Evolutionary conservation across 768 basidiomycete genomes (phyloP).

Genomic region (Termitomyces sp.): DNA sequence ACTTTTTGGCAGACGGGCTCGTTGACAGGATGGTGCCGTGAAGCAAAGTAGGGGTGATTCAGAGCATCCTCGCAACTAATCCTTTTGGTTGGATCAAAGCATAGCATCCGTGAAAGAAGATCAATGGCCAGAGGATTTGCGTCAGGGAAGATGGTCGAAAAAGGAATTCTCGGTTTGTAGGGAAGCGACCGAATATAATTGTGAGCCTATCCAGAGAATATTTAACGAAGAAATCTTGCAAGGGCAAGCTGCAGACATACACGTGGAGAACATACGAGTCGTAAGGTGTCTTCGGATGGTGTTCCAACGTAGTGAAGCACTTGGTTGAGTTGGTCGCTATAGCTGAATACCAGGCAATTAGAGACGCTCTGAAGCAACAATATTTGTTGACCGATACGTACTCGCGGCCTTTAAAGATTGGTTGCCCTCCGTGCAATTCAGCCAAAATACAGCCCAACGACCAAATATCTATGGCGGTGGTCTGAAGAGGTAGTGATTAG

Average conservation of each 20-base stretch:
- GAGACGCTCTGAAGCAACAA: constrained; percentile 2
- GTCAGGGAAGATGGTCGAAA: constrained; percentile 85
- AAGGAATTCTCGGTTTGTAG: constrained; percentile 91
- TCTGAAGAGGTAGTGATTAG: constrained; percentile 34
- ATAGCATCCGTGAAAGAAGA: constrained; percentile 83
- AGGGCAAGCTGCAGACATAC: constrained; percentile 35
- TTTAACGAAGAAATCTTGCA: neutral
- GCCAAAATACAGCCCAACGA: constrained; percentile 94
- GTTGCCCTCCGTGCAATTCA: constrained; percentile 88
- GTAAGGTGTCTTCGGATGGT: constrained; percentile 91
- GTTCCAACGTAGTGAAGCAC: constrained; percentile 97
- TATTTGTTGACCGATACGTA: constrained; percentile 31
- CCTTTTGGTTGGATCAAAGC: constrained; percentile 96
- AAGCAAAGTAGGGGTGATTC: constrained; percentile 88
- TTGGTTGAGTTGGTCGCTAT: constrained; percentile 97
- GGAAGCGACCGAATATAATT: constrained; percentile 98
- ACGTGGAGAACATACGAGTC: constrained; percentile 91
- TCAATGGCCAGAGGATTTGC: constrained; percentile 96
- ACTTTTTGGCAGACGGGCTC: constrained; percentile 83
- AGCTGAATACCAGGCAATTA: constrained; percentile 37
- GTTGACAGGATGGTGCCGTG: constrained; percentile 97
- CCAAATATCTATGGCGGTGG: constrained; percentile 95
- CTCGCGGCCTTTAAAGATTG: constrained; percentile 97
- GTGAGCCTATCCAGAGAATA: constrained; percentile 60
- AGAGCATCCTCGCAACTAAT: constrained; percentile 95